Evolutionary conservation across 495 filamentous ascomycete genomes (phyloP), one percentile per base, ranked within the genome.

Genomic region (Lophiotrema nucula): DNA sequence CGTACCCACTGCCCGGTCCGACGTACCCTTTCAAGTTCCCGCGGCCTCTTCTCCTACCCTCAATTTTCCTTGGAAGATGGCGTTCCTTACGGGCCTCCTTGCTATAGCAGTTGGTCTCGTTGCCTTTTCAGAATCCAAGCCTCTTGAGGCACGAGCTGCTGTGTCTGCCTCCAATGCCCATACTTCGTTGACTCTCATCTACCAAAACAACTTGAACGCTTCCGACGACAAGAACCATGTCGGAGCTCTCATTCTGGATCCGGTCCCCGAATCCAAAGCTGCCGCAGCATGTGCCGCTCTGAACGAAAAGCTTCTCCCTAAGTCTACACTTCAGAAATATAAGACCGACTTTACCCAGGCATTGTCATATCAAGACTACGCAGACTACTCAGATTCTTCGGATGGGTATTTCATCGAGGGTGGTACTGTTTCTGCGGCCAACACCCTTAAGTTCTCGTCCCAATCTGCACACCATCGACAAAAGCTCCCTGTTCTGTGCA

Each of bases 131-230:
- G 15, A 48, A 15, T 43, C 58, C 6, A 47, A 45, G 37, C 58
- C 58, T 16, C 18, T 56, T 21, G 44, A 47, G 11, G 10, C 18
- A 22, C 27, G 49, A 41, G 45, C 25, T 50, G 2, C 42, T 10
- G 24, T 43, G 6, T 11, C n/a, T 22, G 45, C 46, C 11, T 53
- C 60, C 12, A 78, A 77, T 55, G 58, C 67, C 12, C 56, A 67
- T 28, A 71, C 70, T 0, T 79, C 76, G 15, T 57, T 77, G 33
- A 76, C 74, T 4, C 58, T 77, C 3, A 50, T 77, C 5, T 77
- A 75, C 39, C 76, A 79, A 56, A 79, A 79, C 64, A 77, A 77
- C 50, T 60, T 79, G 15, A 79, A 79, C 54, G 56, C 62, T n/a
- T 70, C 71, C 8, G 76, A 79, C 55, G 71, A 75, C 58, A 68